phyloP scores from a whole-genome alignment of 2,329 filamentous ascomycete species.

The Penicillium hesseltinei region DNA sequence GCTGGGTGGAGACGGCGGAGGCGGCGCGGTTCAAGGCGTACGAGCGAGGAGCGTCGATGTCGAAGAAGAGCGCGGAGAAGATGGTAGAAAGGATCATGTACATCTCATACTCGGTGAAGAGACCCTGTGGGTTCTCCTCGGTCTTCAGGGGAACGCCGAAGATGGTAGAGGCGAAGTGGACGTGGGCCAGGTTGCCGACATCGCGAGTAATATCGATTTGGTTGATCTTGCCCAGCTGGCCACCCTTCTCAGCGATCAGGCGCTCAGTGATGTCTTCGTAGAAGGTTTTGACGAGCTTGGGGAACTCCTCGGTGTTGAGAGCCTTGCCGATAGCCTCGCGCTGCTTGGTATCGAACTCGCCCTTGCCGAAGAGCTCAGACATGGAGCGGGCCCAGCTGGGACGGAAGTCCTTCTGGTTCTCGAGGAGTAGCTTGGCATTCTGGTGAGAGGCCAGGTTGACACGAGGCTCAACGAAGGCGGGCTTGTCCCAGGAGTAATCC shows the following conservation, averaged over 20 bases:
- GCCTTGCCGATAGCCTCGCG: conserved; percentile 56
- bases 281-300: conserved; percentile 62
- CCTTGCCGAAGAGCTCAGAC: conserved; percentile 60
- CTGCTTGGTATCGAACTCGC: conserved; percentile 52
- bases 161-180: conserved; percentile 56
- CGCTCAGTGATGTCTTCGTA: conserved; percentile 62
- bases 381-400: conserved; percentile 65
- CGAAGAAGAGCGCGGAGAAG: conserved; percentile 64
- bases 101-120: conserved; percentile 58
- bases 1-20: conserved; percentile 55
- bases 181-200: conserved; percentile 54
- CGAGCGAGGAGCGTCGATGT: conserved; percentile 64
- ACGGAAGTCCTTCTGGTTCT: conserved; percentile 61
- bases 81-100: conserved; percentile 63
- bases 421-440: conserved; percentile 61
- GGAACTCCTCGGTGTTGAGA: conserved; percentile 63
- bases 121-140: conserved; percentile 48
- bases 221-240: conserved; percentile 59
- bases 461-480: conserved; percentile 50
- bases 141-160: conserved; percentile 58
- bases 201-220: conserved; percentile 69
- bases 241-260: conserved; percentile 65
- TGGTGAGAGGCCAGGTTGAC: conserved; percentile 61
- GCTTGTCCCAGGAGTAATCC: conserved; percentile 68
- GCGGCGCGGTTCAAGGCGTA: conserved; percentile 63